Base-by-base conservation (phyloP, 139 green algal species). In the Coelastrella sp. region DNA sequence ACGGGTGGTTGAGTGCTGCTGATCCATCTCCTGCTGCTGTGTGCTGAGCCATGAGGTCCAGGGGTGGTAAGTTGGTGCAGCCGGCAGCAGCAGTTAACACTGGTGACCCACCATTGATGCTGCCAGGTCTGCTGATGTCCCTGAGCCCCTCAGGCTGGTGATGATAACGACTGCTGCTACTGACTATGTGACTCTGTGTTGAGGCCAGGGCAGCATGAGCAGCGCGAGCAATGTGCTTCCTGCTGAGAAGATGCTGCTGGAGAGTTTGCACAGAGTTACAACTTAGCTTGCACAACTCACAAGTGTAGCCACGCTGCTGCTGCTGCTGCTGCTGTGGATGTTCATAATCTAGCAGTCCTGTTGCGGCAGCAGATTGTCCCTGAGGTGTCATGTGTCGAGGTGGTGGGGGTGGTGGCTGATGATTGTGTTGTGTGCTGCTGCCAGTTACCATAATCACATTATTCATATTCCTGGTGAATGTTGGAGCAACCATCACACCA, bases 221-320 rank as follows among this genome's bases (percentile, higher is more conserved):
- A 11, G 81, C 81, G 8, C 78, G 73, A 17, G 76, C 76, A 64
- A 90, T 79, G 81, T 94, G 91, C 50, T 82, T 83, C 48, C 87
- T 67, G 81, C 87, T 90, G 45, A 38, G 67, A 34, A 77, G 38
- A 84, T 94, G 91, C 89, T 94, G 91, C 86, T 92, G 64, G 27
- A 91, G 87, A 6, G 89, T 91, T 35, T 72, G 80, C 7, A 75
- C 48, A 32, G 87, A 90, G 75, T 90, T 90, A 79, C 88, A 92
- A 34, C 73, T 85, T 37, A 94, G 57, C 25, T 67, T n/a, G 51
- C 91, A 94, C 41, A 91, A 40, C 2, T 75, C 84, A 74, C 88
- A 91, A 27, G 21, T 59, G 73, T 84, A 91, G 23, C 38, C 38
- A 45, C 41, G 74, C 64, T 69, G 76, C 38, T 75, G 60, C 60